phyloP scores from a whole-genome alignment of 176 grass and related monocot genomes.

The Poa pratensis region DNA sequence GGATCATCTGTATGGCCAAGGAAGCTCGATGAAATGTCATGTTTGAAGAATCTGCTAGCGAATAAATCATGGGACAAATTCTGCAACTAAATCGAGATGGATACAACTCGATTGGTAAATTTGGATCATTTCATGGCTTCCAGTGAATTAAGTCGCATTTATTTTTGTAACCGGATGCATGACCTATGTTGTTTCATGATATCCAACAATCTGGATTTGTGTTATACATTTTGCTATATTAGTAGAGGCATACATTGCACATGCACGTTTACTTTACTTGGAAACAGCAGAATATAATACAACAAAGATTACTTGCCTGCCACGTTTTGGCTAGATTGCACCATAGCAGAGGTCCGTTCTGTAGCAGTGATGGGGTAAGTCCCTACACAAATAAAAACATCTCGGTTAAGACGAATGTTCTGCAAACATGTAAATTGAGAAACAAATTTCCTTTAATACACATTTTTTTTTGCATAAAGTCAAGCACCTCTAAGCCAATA shows the following conservation, averaged over 20 bases:
- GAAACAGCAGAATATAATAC: too few relatives aligned
- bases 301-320: neutral
- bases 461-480: neutral
- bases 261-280: neutral
- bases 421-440: neutral
- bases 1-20: neutral
- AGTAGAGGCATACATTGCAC: neutral
- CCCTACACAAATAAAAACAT: neutral
- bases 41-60: neutral
- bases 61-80: neutral
- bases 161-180: neutral
- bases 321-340: neutral
- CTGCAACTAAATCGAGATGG: too few relatives aligned
- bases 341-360: neutral
- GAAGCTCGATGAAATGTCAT: neutral
- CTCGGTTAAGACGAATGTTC: neutral
- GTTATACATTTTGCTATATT: neutral
- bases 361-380: neutral
- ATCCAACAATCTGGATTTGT: neutral
- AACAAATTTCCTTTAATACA: neutral
- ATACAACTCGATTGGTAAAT: neutral
- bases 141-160: neutral
- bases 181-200: neutral
- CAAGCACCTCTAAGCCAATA: neutral
- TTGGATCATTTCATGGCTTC: neutral